Evolutionary conservation across 1,284 basidiomycete genomes (phyloP), one percentile per base, ranked within the genome.

Genomic region (Gomphus bonarii): DNA sequence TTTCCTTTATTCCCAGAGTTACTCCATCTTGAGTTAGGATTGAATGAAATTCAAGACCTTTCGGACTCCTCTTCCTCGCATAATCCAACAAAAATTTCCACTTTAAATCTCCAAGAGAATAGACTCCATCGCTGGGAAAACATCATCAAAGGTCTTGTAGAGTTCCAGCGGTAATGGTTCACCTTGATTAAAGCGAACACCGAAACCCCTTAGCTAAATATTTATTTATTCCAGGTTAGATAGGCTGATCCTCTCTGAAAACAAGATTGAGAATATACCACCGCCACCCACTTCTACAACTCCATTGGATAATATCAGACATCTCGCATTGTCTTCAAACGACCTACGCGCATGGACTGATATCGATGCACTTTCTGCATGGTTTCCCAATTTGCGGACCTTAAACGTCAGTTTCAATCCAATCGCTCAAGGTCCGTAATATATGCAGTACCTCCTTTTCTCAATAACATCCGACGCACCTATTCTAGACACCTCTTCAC

Each of bases 41-140:
- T 85, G 69, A 97, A 97, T 66, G 64, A 67, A 22, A 69, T 93
- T 44, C 64, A 66, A 22, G 65, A 63, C 16, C 69, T 85, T 55
- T 65, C 64, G 28, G 47, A 64, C 48, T 58, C 63, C 36, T 54
- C 61, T 11, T 48, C 52, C 10, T 3, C 38, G 20, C 44, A 28
- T 8, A 44, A 18, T 2, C 6, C 20, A 18, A 51, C 58, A 12
- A 63, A 72, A 18, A 67, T 92, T 38, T 68, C 74, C 52, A 72
- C 73, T 28, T 69, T 97, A 59, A 93, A 92, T 66, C 72, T 97
- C 33, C 88, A 91, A 63, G 78, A 75, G 47, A 95, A 95, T 71
- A 59, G 69, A 10, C 74, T 91, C 33, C 64, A 65, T 2, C 72
- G 80, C 60, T 94, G 90, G 88, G 61, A 64, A 30, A 71, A 78